Base-by-base conservation (phyloP, 75 land plant genomes). In the Pseudotsuga menziesii region DNA sequence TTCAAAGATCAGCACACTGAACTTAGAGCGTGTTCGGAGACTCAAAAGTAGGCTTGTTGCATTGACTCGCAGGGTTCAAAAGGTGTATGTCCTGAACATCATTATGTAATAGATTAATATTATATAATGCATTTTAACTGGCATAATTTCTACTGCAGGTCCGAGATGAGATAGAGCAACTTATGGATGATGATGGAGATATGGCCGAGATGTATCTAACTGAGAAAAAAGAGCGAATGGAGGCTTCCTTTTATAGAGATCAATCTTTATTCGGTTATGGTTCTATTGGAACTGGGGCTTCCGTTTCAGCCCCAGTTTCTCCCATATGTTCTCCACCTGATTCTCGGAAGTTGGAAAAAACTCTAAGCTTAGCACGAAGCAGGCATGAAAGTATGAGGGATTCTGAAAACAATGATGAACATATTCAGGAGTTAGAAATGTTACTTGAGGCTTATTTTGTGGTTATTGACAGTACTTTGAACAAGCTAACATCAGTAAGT, bases 171-270 rank as follows among this genome's bases (percentile, higher is more conserved):
- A 94, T 96, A 44, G 98, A 96, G 58, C 97, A 96, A 48, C 86
- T 94, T 9, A 96, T 94, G 97, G 98, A 96, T 82, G 98, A 96
- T 86, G 98, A 96, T 78, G 94, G 97, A 17, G 98, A 96, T 72
- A 96, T 96, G 98, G 97, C 97, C 29, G 98, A 94, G 83, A 90
- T 96, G 93, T 96, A 96, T 75, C 85, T 96, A n/a, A 94, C 98
- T 20, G 90, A 90, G 76, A 96, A 79, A 83, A 91, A 91, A 61
- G 82, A 83, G 72, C 80, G 83, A 54, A 83, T 85, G 89, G 91
- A 88, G 64, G 77, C 79, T 25, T 76, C 79, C n/a, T 72, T 81
- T 29, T 86, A 83, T 61, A 82, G 87, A 52, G 92, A 91, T 15
- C 89, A 91, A 70, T 76, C 89, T 73, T 12, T 84, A 64, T 8